These are phyloP conservation scores for Nigrograna mackinnonii DNA, from an alignment of 2,329 filamentous ascomycete genomes.

Conservation along the genomic window DNA sequence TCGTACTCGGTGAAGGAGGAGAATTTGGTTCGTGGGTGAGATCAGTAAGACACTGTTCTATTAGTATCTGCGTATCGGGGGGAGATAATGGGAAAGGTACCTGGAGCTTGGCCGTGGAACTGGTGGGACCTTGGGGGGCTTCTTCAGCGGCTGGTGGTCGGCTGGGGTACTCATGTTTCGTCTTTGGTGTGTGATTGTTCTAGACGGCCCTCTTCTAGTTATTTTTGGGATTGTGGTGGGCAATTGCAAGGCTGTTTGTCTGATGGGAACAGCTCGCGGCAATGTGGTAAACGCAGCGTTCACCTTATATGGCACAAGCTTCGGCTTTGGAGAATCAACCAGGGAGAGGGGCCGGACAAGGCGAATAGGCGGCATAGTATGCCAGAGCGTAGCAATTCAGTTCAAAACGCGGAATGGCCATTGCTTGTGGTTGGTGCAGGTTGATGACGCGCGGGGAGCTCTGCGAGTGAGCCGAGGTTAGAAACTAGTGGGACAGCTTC, in stretches of 20 bases:
- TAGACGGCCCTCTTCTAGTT: too few species aligned
- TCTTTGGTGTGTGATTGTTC: neutral
- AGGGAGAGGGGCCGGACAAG: slow-evolving; percentile 10
- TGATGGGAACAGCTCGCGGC: neutral
- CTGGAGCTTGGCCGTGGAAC: slow-evolving; percentile 67
- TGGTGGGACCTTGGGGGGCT: slow-evolving; percentile 39
- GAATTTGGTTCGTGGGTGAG: slow-evolving; percentile 82
- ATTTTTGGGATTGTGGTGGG: neutral
- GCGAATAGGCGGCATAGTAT: slow-evolving; percentile 28
- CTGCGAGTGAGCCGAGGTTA: too few species aligned
- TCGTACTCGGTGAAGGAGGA: slow-evolving; percentile 83
- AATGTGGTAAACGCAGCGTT: neutral
- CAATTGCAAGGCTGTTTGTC: too few species aligned
- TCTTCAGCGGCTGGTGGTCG: slow-evolving; percentile 33
- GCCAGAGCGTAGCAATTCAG: slow-evolving; percentile 13
- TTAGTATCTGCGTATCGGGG: slow-evolving; percentile 2
- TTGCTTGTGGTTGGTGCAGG: neutral
- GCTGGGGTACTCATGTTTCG: slow-evolving; percentile 36
- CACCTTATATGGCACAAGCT: neutral
- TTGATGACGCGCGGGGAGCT: neutral
- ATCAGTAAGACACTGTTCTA: slow-evolving; percentile 74
- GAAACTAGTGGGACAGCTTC: too few species aligned
- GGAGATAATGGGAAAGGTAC: slow-evolving; percentile 37
- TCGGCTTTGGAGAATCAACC: slow-evolving; percentile 6
- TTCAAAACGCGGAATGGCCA: slow-evolving; percentile 16